Evolutionary conservation across 305 asterid genomes (phyloP).

Genomic region (Solanum hybrid): DNA sequence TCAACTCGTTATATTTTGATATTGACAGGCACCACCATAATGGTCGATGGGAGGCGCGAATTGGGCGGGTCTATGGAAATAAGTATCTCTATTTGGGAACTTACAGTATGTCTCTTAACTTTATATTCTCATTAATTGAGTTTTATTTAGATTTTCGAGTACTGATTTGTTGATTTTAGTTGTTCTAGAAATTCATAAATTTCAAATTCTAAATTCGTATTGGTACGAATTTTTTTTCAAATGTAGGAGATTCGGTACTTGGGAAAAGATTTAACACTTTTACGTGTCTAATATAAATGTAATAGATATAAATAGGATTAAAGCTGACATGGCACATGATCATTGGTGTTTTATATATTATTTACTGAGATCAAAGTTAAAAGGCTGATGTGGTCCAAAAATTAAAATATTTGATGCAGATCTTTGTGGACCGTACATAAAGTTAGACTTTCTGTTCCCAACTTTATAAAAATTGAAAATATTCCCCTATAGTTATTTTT

Average conservation of each 20-base stretch:
- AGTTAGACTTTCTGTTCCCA: constrained; percentile 21
- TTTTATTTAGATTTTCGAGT: not conserved
- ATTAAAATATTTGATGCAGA: constrained; percentile 7
- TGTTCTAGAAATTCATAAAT: not conserved
- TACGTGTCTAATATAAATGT: not conserved
- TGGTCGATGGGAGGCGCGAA: constrained; percentile 97
- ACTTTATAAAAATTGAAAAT: constrained; percentile 26
- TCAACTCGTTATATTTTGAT: constrained; percentile 7
- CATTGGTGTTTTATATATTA: constrained; percentile 21
- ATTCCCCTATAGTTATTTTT: constrained; percentile 21
- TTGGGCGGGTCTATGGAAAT: constrained; percentile 80
- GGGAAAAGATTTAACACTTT: not conserved
- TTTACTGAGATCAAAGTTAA: constrained; percentile 16
- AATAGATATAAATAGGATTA: not conserved
- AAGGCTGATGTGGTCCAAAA: not conserved
- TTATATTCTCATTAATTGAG: not conserved
- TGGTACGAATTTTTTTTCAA: too few relatives aligned
- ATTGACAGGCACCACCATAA: constrained; percentile 90
- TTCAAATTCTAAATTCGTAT: too few relatives aligned
- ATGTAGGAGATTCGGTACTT: not conserved
- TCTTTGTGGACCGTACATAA: constrained; percentile 28
- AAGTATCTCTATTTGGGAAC: constrained; percentile 90
- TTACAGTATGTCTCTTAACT: constrained; percentile 31
- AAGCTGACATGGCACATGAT: constrained; percentile 53
- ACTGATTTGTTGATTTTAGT: too few relatives aligned